Percentiles rank a stretch among this genome's conserved stretches.
phyloP scores from a whole-genome alignment of 169 alveolate genomes.

The Eimeria sp. region DNA sequence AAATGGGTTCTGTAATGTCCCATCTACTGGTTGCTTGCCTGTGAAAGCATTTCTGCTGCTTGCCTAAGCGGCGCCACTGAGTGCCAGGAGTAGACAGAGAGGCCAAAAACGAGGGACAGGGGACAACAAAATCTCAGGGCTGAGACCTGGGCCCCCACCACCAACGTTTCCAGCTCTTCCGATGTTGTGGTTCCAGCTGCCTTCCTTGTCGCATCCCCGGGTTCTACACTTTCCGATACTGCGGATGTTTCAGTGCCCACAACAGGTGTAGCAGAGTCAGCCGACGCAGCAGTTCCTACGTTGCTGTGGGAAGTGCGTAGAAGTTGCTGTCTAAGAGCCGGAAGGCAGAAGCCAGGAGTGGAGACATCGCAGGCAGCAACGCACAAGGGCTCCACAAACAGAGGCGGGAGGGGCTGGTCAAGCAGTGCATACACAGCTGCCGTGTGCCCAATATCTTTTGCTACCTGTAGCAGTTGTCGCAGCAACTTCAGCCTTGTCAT shows the following conservation, averaged over 20 bases:
- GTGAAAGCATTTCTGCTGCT: constrained; percentile 63
- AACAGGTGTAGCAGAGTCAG: background rate
- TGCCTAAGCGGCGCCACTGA: constrained; percentile 46
- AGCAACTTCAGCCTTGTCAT: constrained; percentile 65
- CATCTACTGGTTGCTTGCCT: constrained; percentile 33
- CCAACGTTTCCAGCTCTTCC: background rate
- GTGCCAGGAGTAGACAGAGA: constrained; percentile 76
- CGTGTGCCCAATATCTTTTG: constrained; percentile 65
- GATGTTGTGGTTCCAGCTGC: background rate
- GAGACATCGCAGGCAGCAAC: constrained; percentile 74
- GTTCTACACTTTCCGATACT: background rate
- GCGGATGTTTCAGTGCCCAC: constrained; percentile 9
- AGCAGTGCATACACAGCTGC: constrained; percentile 78
- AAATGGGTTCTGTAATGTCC: background rate
- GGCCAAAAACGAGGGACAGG: constrained; percentile 35
- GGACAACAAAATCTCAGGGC: constrained; percentile 58
- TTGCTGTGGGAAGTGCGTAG: background rate
- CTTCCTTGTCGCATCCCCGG: background rate
- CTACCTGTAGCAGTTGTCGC: constrained; percentile 70
- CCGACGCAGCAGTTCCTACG: background rate
- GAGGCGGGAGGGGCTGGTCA: constrained; percentile 75
- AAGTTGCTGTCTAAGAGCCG: constrained; percentile 44
- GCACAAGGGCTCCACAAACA: constrained; percentile 67
- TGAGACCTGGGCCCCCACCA: constrained; percentile 58
- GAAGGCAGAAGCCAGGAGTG: constrained; percentile 60